phyloP scores from a whole-genome alignment of 1,284 basidiomycete species.

The Ganoderma leucocontextum region DNA sequence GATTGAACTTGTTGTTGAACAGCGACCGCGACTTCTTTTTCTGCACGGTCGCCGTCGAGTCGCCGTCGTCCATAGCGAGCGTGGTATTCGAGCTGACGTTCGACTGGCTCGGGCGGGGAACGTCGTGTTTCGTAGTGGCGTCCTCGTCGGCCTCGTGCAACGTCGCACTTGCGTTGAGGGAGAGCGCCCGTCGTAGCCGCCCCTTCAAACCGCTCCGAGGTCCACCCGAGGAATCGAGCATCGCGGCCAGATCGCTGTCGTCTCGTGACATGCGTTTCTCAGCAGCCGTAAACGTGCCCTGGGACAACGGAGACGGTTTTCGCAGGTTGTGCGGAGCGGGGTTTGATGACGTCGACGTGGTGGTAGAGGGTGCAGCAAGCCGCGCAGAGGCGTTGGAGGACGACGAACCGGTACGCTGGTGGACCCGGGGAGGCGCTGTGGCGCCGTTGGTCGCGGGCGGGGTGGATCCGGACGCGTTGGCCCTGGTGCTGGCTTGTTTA shows the following conservation, averaged over 20 bases:
- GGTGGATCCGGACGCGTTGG: slow-evolving; percentile 37
- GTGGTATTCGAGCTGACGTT: slow-evolving; percentile 39
- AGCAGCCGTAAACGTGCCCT: slow-evolving; percentile 67
- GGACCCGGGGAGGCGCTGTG: slow-evolving; percentile 45
- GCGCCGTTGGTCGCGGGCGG: slow-evolving; percentile 39
- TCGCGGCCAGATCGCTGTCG: slow-evolving; percentile 73
- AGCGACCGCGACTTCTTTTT: slow-evolving; percentile 76
- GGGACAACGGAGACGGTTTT: slow-evolving; percentile 80
- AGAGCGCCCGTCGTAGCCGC: slow-evolving; percentile 77
- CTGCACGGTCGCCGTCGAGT: slow-evolving; percentile 61
- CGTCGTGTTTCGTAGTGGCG: slow-evolving; percentile 36
- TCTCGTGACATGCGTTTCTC: slow-evolving; percentile 83
- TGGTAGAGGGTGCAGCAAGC: slow-evolving; percentile 33
- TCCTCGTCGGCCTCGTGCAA: slow-evolving; percentile 67
- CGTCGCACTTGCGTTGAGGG: slow-evolving; percentile 65
- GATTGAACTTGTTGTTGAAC: slow-evolving; percentile 93
- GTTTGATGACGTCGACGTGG: slow-evolving; percentile 44
- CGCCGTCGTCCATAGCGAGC: slow-evolving; percentile 42
- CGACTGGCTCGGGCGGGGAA: slow-evolving; percentile 31
- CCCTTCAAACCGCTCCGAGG: slow-evolving; percentile 78
- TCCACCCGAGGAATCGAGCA: slow-evolving; percentile 53
- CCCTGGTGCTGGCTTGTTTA: slow-evolving; percentile 41
- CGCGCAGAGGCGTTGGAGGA: slow-evolving; percentile 49
- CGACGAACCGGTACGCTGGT: slow-evolving; percentile 54
- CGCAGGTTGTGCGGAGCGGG: slow-evolving; percentile 53